Conservation (phyloP, 108 stramenopile genomes). For the Tribonema minus region DNA sequence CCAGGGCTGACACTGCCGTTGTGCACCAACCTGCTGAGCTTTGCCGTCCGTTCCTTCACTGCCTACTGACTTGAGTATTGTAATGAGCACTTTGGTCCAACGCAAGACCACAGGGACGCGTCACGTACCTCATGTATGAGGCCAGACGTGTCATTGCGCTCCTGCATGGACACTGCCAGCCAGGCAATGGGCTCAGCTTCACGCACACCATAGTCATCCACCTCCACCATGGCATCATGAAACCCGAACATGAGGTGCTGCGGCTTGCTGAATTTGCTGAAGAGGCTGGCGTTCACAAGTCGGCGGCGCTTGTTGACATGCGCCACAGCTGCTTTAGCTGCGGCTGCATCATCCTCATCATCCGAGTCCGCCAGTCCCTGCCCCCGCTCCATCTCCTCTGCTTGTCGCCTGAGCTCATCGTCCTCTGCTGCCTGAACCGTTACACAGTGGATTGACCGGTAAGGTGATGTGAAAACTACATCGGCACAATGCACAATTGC, state of each 20-base stretch:
- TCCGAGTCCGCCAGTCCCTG: conserved; percentile 37
- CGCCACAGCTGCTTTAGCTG: not conserved
- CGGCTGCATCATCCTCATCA: not conserved
- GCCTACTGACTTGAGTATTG: too few relatives aligned
- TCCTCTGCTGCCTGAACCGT: conserved; percentile 23
- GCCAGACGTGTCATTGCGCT: conserved; percentile 10
- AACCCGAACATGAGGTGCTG: conserved; percentile 46
- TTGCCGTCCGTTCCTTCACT: too few relatives aligned
- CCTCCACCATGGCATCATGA: conserved; percentile 12
- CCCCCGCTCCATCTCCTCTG: conserved; percentile 32
- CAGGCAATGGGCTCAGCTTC: conserved; percentile 36
- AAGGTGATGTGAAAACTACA: too few relatives aligned
- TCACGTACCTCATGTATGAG: not conserved
- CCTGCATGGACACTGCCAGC: conserved; percentile 38
- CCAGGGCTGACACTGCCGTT: too few relatives aligned
- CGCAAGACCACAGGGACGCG: not conserved
- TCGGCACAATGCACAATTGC: too few relatives aligned
- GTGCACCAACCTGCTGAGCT: not conserved
- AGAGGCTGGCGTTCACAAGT: conserved; percentile 24
- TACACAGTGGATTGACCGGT: too few relatives aligned
- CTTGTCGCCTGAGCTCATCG: conserved; percentile 22
- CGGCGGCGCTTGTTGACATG: conserved; percentile 5
- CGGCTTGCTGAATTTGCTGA: conserved; percentile 39
- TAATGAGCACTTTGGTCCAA: too few relatives aligned
- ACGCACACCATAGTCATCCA: conserved; percentile 36